Percentiles rank a stretch among this genome's conserved stretches.
phyloP scores from a whole-genome alignment of 176 grass and related monocot genomes.

The Stipa capillata region DNA sequence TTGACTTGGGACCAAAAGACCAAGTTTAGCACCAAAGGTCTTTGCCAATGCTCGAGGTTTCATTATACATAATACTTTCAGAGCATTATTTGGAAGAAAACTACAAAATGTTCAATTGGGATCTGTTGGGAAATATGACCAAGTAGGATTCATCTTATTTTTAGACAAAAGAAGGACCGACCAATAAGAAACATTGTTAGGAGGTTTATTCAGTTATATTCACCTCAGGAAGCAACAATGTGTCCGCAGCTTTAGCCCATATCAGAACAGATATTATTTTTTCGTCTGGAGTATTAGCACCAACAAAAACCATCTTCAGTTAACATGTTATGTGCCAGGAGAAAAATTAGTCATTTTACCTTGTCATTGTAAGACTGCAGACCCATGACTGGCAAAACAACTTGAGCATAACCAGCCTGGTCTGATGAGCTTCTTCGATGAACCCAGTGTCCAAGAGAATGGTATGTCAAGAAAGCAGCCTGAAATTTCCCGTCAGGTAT shows the following conservation, averaged over 20 bases:
- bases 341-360: constrained; percentile 33
- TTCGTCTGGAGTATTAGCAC: neutral
- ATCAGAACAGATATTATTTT: neutral
- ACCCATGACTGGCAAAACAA: constrained; percentile 52
- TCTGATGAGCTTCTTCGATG: neutral
- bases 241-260: neutral
- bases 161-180: neutral
- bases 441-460: constrained; percentile 69
- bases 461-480: constrained; percentile 87
- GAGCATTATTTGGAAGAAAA: neutral
- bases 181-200: neutral
- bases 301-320: neutral
- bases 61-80: neutral
- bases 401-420: neutral
- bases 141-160: neutral
- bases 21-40: neutral
- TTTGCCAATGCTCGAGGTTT: neutral
- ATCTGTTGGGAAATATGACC: neutral
- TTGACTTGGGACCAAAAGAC: neutral
- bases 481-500: constrained; percentile 85
- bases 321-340: neutral
- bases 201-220: neutral
- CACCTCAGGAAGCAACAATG: neutral
- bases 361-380: constrained; percentile 73
- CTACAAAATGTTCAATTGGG: neutral